phyloP scores from a whole-genome alignment of 352 stramenopile species.

The Globisporangium cederbergense region DNA sequence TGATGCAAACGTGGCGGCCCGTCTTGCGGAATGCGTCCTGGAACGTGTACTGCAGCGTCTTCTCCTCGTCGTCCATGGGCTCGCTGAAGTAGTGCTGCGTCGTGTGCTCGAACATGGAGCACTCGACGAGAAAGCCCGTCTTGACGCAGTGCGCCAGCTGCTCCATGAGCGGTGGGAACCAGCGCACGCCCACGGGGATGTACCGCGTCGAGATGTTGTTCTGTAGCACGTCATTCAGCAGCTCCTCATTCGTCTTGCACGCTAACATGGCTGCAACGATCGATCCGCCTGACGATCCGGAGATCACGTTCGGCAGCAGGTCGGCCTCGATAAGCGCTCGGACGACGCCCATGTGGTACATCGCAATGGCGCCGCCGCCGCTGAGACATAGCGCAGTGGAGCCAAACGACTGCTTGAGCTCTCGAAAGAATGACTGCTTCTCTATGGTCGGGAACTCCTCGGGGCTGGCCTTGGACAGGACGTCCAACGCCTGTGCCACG shows the following conservation, averaged over 20 bases:
- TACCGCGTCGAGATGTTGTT: slow-evolving; percentile 61
- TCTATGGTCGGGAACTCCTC: slow-evolving; percentile 36
- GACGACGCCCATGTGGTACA: slow-evolving; percentile 95
- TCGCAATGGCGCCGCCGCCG: slow-evolving; percentile 88
- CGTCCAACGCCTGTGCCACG: slow-evolving; percentile 41
- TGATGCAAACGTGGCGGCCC: slow-evolving; percentile 92
- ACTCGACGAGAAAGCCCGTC: slow-evolving; percentile 86
- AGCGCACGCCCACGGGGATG: slow-evolving; percentile 52
- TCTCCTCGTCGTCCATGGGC: slow-evolving; percentile 37
- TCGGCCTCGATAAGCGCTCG: slow-evolving; percentile 83
- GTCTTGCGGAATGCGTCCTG: slow-evolving; percentile 93
- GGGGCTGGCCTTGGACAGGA: slow-evolving; percentile 26
- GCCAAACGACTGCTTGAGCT: slow-evolving; percentile 81
- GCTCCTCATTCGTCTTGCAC: slow-evolving; percentile 82
- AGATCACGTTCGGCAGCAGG: slow-evolving; percentile 91
- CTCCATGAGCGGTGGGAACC: slow-evolving; percentile 78
- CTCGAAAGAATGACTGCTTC: slow-evolving; percentile 51
- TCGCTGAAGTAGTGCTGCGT: slow-evolving; percentile 92
- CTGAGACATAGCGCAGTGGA: slow-evolving; percentile 90
- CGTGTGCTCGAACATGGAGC: slow-evolving; percentile 69
- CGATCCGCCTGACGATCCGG: slow-evolving; percentile 89
- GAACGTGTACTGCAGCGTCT: slow-evolving; percentile 86
- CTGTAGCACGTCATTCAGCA: slow-evolving; percentile 48
- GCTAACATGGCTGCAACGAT: slow-evolving; percentile 87
- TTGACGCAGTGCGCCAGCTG: slow-evolving; percentile 89